Evolutionary conservation across 2,329 filamentous ascomycete genomes (phyloP).

Genomic region (Coniochaeta prunicola): DNA sequence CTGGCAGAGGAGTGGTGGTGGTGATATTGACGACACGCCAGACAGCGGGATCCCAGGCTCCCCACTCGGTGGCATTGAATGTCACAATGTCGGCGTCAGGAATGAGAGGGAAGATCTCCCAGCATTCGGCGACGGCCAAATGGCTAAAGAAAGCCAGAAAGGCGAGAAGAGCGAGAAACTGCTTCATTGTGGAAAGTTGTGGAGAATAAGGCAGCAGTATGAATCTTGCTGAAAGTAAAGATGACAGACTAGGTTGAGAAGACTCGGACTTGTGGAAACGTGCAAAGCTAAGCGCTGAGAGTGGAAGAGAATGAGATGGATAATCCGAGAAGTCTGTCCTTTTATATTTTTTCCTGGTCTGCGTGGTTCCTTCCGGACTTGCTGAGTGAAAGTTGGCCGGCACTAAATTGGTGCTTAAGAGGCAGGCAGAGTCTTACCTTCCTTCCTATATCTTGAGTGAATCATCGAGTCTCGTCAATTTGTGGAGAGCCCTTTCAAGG

Average conservation of each 20-base stretch:
- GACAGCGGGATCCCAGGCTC: neutral
- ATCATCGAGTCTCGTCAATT: too few relatives aligned
- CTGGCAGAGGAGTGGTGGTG: neutral
- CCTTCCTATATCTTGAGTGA: too few relatives aligned
- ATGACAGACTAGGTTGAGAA: neutral
- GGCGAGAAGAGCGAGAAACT: neutral
- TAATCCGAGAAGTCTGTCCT: too few relatives aligned
- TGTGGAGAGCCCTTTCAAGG: too few relatives aligned
- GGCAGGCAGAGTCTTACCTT: too few relatives aligned
- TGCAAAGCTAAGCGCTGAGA: too few relatives aligned
- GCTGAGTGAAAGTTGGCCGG: too few relatives aligned
- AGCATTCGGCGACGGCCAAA: neutral
- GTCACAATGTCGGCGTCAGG: neutral
- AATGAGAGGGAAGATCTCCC: neutral
- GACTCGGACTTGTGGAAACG: neutral
- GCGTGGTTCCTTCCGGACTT: too few relatives aligned
- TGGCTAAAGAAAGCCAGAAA: neutral
- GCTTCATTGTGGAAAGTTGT: neutral
- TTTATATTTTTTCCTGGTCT: too few relatives aligned
- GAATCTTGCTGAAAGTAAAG: neutral
- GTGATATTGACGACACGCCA: neutral
- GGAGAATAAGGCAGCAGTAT: neutral
- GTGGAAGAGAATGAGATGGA: too few relatives aligned
- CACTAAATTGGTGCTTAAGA: too few relatives aligned
- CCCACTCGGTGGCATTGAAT: neutral